Base-by-base conservation (phyloP, 208 protist genomes). In the Paratrypanosoma confusum region DNA sequence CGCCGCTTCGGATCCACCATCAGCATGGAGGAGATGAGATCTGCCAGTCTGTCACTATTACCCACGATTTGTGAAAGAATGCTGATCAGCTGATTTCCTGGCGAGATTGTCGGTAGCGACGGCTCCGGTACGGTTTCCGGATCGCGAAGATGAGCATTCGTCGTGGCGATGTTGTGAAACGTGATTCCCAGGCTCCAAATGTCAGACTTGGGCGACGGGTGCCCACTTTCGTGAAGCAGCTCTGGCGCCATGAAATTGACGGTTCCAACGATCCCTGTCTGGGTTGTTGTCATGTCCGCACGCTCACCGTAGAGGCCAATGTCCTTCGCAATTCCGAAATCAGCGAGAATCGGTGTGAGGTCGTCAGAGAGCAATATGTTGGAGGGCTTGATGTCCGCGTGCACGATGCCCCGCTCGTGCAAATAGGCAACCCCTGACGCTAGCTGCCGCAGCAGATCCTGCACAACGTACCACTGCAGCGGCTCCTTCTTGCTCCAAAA, bases 111-210 rank as follows among this genome's bases (percentile, higher is more conserved):
- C n/a, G 73, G 69, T 32, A 73, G 4, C 20, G 27, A 35, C 3
- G 70, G 66, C 32, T 53, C 45, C 11, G 50, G 56, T 1, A 66
- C 36, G 18, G 52, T 43, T n/a, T 6, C 36, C 1, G 32, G 14
- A 26, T 70, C 63, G 36, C 54, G 43, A 32, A 36, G 75, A 69
- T 45, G 36, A 75, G 75, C 71, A 53, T 84, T 84, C n/a, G 62
- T 41, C 36, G 71, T 39, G 34, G 62, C 54, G 33, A 71, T 44
- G 48, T 73, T 63, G 34, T 63, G 61, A 38, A 80, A 56, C 8
- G 75, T 80, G 23, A 78, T 20, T n/a, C 75, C 70, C 11, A 80
- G 49, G 1, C 63, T 55, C 66, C 75, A 80, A 24, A 84, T 72
- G 38, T 84, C 74, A 0, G 65, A 70, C 52, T 53, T 50, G 29